These are phyloP conservation scores for Nannochloropsis gaditana DNA, from an alignment of 108 stramenopile genomes.

Conservation along the genomic window DNA sequence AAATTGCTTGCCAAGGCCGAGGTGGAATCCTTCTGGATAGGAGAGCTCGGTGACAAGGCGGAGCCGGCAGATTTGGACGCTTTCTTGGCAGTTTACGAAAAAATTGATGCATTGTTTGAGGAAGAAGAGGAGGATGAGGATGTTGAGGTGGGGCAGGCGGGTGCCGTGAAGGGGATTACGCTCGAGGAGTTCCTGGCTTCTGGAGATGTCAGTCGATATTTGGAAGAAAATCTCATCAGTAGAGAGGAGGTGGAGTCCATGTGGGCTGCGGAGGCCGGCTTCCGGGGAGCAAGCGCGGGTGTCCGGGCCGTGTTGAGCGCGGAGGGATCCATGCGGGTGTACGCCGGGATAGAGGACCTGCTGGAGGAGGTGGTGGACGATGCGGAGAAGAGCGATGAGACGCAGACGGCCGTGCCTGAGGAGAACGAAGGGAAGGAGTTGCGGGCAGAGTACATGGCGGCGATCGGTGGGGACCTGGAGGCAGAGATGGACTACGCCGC, in stretches of 20 bases:
- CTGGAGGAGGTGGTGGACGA: not conserved
- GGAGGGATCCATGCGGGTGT: not conserved
- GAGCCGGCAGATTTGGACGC: not conserved
- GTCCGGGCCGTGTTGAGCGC: not conserved
- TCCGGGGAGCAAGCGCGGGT: not conserved
- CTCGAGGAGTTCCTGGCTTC: not conserved
- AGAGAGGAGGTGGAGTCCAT: not conserved
- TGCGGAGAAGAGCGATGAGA: not conserved
- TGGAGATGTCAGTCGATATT: not conserved
- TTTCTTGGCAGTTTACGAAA: not conserved
- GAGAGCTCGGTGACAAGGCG: not conserved
- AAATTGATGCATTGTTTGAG: slow-evolving; percentile 8
- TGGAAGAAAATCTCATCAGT: not conserved
- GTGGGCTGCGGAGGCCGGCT: not conserved
- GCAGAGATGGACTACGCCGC: not conserved
- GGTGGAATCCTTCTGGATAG: slow-evolving; percentile 17
- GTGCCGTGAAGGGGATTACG: not conserved
- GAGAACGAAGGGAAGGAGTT: not conserved
- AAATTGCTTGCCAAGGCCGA: slow-evolving; percentile 2
- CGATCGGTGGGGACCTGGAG: not conserved
- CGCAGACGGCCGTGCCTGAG: not conserved
- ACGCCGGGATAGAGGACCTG: not conserved
- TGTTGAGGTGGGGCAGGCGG: not conserved
- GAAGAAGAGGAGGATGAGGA: not conserved
- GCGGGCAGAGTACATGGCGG: not conserved